Evolutionary conservation across 805 yeast genomes (phyloP).

Genomic region (Suhomyces faveliae): DNA sequence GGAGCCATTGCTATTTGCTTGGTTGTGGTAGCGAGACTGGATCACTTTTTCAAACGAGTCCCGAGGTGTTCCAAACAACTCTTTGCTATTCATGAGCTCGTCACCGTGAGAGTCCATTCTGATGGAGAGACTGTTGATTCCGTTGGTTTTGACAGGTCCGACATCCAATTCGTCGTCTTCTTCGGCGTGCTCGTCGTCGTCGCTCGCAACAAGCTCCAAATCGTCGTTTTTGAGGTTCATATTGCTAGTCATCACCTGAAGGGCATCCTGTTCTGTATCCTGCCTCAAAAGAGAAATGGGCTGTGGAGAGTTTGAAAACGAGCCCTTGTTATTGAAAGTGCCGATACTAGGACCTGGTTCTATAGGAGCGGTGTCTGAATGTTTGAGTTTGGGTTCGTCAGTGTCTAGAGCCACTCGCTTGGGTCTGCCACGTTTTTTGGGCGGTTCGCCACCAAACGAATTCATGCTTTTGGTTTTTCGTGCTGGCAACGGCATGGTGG

Average conservation of each 20-base stretch:
- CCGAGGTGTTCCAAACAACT: conserved; percentile 42
- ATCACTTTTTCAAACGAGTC: conserved; percentile 35
- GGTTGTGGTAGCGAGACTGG: conserved; percentile 15
- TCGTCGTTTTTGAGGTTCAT: conserved; percentile 38
- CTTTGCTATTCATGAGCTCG: conserved; percentile 38
- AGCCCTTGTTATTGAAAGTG: conserved; percentile 22
- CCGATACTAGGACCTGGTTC: conserved; percentile 31
- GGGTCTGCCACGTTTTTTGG: conserved; percentile 39
- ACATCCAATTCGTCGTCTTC: conserved; percentile 10
- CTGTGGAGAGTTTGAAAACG: conserved; percentile 13
- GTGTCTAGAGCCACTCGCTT: conserved; percentile 27
- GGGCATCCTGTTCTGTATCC: conserved; percentile 42
- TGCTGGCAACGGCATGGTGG: conserved; percentile 4
- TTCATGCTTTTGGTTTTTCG: conserved; percentile 16
- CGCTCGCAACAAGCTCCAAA: conserved; percentile 34
- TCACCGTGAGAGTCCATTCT: conserved; percentile 20
- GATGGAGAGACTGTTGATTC: conserved; percentile 4
- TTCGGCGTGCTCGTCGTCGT: conserved; percentile 21
- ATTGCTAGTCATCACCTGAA: conserved; percentile 32
- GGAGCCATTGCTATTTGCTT: conserved; percentile 5
- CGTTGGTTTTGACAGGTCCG: background rate
- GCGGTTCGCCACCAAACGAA: conserved; percentile 25
- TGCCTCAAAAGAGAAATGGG: conserved; percentile 19
- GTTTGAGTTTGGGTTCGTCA: conserved; percentile 27
- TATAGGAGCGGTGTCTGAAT: conserved; percentile 37